phyloP scores from a whole-genome alignment of 768 basidiomycete genomes.

The Scleroderma citrinum region DNA sequence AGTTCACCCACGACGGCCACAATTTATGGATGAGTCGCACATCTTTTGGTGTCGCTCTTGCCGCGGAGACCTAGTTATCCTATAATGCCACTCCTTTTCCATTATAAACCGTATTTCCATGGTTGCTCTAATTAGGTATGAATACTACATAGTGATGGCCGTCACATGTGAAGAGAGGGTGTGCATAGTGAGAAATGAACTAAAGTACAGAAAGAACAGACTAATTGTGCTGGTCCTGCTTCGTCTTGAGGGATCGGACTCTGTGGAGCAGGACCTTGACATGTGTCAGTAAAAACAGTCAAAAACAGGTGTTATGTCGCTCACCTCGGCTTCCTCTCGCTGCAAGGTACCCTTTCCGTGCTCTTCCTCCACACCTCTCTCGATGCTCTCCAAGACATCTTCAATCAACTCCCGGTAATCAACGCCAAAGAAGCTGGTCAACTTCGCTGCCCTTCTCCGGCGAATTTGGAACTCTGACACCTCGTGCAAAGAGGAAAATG shows the following conservation, averaged over 20 bases:
- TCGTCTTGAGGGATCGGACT: constrained; percentile 24
- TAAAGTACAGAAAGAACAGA: constrained; percentile 4
- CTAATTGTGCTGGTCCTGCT: constrained; percentile 11
- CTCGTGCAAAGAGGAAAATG: constrained; percentile 38
- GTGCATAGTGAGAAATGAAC: constrained; percentile 2
- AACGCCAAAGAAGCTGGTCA: constrained; percentile 84
- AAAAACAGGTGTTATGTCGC: constrained; percentile 17
- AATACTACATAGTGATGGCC: constrained; percentile 10
- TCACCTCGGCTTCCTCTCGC: constrained; percentile 67
- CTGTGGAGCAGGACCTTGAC: constrained; percentile 43
- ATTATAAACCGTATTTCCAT: constrained; percentile 5
- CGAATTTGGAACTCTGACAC: constrained; percentile 55
- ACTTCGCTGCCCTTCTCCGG: constrained; percentile 71
- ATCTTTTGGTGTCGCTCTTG: constrained; percentile 88
- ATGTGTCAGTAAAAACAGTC: constrained; percentile 5
- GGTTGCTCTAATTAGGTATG: constrained; percentile 17
- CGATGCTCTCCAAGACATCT: constrained; percentile 78
- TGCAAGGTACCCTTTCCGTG: constrained; percentile 54
- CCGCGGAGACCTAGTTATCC: constrained; percentile 72
- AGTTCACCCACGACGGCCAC: constrained; percentile 40
- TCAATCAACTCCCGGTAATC: constrained; percentile 73
- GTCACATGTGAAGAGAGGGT: constrained; percentile 6
- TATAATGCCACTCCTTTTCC: constrained; percentile 28
- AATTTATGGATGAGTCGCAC: constrained; percentile 84
- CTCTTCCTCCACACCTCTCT: constrained; percentile 69